A percentile compares a stretch with the other conserved stretches of the same genome.
Evolutionary conservation across 495 filamentous ascomycete genomes (phyloP).

Genomic region (Tuber melanosporum): DNA sequence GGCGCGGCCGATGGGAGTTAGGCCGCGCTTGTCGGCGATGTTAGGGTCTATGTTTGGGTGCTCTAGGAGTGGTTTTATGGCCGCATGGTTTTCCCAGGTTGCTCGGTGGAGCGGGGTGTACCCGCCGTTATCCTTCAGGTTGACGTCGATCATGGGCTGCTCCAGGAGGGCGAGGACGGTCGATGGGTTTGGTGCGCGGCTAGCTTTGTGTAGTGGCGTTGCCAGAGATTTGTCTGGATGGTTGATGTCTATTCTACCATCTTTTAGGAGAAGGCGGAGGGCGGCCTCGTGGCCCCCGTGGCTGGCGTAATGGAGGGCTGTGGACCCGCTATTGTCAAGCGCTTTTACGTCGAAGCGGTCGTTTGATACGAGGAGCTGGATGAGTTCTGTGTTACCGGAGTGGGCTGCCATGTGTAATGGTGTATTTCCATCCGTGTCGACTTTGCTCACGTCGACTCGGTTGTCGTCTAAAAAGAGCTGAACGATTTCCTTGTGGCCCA

Average conservation of each 20-base stretch:
- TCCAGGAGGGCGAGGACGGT: not conserved
- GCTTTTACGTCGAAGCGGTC: not conserved
- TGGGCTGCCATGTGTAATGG: not conserved
- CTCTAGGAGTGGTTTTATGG: not conserved
- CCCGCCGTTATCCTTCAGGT: not conserved
- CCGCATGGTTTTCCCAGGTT: not conserved
- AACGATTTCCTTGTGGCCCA: constrained; percentile 3
- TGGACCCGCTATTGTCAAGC: not conserved
- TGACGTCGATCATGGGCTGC: not conserved
- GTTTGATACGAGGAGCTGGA: not conserved
- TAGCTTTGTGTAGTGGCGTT: not conserved
- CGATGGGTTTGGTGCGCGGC: constrained; percentile 3
- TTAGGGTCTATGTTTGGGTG: not conserved
- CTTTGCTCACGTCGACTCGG: not conserved
- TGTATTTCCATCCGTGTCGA: constrained; percentile 4
- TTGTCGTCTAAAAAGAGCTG: constrained; percentile 7
- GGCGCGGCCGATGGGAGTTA: constrained; percentile 2
- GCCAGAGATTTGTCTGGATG: not conserved
- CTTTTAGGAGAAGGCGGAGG: constrained; percentile 10
- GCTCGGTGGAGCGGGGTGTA: not conserved
- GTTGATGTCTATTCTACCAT: constrained; percentile 7
- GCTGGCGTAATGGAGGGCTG: constrained; percentile 14
- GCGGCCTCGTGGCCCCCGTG: constrained; percentile 2
- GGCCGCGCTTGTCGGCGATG: not conserved
- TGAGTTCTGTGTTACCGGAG: not conserved